Evolutionary conservation across 345 rosid species (phyloP).

Genomic region (Syzygium jambos): DNA sequence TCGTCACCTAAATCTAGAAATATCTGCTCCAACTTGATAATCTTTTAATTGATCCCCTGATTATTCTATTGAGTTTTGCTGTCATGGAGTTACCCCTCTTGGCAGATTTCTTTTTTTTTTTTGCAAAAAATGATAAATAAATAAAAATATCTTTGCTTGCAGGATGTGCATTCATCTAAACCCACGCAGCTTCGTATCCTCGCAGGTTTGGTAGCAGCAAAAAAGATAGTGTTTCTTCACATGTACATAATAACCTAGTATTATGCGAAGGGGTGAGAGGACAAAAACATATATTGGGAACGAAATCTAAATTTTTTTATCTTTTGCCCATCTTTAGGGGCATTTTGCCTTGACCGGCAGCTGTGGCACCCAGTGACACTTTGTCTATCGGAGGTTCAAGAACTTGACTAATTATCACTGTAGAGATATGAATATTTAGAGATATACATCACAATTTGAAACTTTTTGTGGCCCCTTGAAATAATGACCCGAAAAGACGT

Average conservation of each 20-base stretch:
- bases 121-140: not conserved
- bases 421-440: not conserved
- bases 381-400: not conserved
- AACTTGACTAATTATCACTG: not conserved
- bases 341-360: not conserved
- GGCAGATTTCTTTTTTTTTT: not conserved
- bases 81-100: not conserved
- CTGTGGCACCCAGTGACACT: not conserved
- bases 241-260: not conserved
- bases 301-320: not conserved
- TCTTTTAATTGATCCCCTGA: not conserved
- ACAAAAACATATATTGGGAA: not conserved
- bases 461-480: not conserved
- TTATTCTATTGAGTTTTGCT: not conserved
- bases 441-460: not conserved
- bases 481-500: not conserved
- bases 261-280: not conserved
- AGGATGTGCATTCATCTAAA: not conserved
- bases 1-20: not conserved
- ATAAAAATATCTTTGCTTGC: not conserved
- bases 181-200: not conserved
- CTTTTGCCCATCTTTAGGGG: not conserved
- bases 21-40: not conserved
- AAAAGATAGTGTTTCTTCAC: not conserved
- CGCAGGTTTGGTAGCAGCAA: slow-evolving; percentile 3